Evolutionary conservation across 2,329 filamentous ascomycete genomes (phyloP), one percentile per base, ranked within the genome.

Genomic region (Xylariaceae sp.): DNA sequence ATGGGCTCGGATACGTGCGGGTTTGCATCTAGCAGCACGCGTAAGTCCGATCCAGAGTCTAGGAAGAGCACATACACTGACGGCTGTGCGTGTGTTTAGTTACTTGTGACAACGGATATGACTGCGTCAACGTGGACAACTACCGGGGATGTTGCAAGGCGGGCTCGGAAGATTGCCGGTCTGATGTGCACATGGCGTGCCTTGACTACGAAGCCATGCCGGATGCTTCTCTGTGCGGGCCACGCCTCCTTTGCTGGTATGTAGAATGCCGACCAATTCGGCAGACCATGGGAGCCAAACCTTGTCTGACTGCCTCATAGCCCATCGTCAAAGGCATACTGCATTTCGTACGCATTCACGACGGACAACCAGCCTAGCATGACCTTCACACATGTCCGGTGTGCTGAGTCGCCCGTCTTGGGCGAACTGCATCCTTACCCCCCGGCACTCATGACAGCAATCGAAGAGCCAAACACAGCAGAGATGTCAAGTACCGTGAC

Each of bases 201-300:
- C 45, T 65, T 26, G 56, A 66, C 37, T 63, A 67, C 47, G 49
- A 43, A 1, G 34, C 57, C 1, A 56, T 59, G 18, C 49, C 51
- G 4, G 44, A 59, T 41, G 37, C 55, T 15, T 59, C 29, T 2
- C 50, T 59, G 18, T 68, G 65, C 40, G 62, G 61, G 22, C 51
- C 52, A n/a, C 62, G 65, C 16, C 66, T 63, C 1, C 21, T 68
- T 50, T 68, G 65, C 46, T 68, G 67, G 66, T 68, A 36, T 51
- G 66, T 66, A 16, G 29, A 32, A 32, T 50, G 26, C 42, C 15
- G n/a, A 13, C 21, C 29, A 12, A 1, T 39, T 29, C 9, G 21
- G 12, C 21, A 43, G 12, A 26, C 30, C 5, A 4, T 44, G 13
- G 9, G 26, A 45, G 13, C 9, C 2, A 21, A 19, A 46, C 8